Conservation (phyloP, 495 filamentous ascomycete species). For the Diplogelasinospora grovesii region DNA sequence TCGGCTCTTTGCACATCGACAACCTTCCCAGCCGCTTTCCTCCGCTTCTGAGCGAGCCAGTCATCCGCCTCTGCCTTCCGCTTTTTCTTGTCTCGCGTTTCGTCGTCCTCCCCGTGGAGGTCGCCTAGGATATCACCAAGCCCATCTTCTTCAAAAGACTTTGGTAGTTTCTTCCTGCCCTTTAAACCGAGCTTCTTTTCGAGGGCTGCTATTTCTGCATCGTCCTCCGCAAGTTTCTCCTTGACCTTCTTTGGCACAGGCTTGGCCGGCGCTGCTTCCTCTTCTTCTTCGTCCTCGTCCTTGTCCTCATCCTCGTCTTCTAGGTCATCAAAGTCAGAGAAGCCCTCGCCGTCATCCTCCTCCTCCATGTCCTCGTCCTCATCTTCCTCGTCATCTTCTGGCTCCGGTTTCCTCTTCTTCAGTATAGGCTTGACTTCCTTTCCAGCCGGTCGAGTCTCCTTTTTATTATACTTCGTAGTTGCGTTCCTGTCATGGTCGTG, state of each 20-base stretch:
- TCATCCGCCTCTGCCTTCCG: conserved; percentile 56
- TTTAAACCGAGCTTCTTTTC: conserved; percentile 88
- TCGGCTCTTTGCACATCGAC: conserved; percentile 13
- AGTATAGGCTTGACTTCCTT: conserved; percentile 11
- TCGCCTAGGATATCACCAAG: conserved; percentile 74
- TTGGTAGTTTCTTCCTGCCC: conserved; percentile 64
- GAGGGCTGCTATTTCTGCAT: conserved; percentile 78
- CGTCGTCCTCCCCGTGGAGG: conserved; percentile 47
- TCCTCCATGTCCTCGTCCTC: conserved; percentile 20
- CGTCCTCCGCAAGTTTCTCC: conserved; percentile 64
- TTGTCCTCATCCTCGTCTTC: conserved; percentile 18
- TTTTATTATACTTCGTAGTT: no score
- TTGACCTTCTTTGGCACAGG: conserved; percentile 53
- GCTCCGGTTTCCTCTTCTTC: conserved; percentile 12
- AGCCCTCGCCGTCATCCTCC: conserved; percentile 14
- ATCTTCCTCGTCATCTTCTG: conserved; percentile 10
- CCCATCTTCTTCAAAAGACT: conserved; percentile 78
- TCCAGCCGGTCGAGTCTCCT: no score
- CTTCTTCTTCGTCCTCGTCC: conserved; percentile 24
- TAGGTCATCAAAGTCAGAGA: conserved; percentile 21
- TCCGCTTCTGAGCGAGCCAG: conserved; percentile 42
- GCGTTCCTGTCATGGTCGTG: neutral
- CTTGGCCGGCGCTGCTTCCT: conserved; percentile 12
- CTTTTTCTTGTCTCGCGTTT: conserved; percentile 56
- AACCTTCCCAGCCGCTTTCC: conserved; percentile 30